phyloP scores from a whole-genome alignment of 495 filamentous ascomycete species.

The Delitschia confertaspora region DNA sequence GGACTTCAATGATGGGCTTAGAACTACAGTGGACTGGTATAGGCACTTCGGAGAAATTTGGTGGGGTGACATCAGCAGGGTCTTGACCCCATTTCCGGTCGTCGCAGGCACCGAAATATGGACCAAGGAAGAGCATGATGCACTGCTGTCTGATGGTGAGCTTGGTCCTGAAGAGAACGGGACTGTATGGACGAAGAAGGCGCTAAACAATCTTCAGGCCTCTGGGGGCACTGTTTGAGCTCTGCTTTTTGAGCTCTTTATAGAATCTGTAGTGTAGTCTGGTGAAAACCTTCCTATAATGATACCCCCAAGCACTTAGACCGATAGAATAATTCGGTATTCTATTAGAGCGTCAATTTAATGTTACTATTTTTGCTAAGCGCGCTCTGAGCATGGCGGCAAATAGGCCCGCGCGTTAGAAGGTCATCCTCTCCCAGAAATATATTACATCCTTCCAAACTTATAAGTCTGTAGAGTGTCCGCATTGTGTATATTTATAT shows the following conservation, averaged over 20 bases:
- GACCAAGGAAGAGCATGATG: conserved; percentile 28
- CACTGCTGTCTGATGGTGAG: conserved; percentile 22
- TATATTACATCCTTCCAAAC: no score
- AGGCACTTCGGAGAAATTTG: conserved; percentile 48
- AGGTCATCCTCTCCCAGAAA: no score
- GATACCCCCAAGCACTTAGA: no score
- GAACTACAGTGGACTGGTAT: conserved; percentile 65
- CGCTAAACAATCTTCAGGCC: conserved; percentile 14
- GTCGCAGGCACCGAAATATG: conserved; percentile 29
- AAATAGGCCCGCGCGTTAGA: no score
- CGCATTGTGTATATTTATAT: no score
- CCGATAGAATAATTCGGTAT: no score
- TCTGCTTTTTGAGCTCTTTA: not conserved
- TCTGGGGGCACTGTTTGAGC: conserved; percentile 5
- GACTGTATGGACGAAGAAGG: conserved; percentile 23
- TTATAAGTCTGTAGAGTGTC: no score
- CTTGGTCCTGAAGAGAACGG: conserved; percentile 5
- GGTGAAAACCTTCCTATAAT: not conserved
- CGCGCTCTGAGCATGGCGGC: no score
- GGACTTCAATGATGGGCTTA: conserved; percentile 51
- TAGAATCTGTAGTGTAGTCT: not conserved
- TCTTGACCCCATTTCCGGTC: conserved; percentile 34
- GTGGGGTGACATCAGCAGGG: conserved; percentile 65
- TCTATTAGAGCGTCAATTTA: no score
- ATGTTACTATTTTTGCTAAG: no score